These are phyloP conservation scores for Lasiodiplodia hormozganensis DNA, from an alignment of 2,329 filamentous ascomycete species.

Conservation along the genomic window DNA sequence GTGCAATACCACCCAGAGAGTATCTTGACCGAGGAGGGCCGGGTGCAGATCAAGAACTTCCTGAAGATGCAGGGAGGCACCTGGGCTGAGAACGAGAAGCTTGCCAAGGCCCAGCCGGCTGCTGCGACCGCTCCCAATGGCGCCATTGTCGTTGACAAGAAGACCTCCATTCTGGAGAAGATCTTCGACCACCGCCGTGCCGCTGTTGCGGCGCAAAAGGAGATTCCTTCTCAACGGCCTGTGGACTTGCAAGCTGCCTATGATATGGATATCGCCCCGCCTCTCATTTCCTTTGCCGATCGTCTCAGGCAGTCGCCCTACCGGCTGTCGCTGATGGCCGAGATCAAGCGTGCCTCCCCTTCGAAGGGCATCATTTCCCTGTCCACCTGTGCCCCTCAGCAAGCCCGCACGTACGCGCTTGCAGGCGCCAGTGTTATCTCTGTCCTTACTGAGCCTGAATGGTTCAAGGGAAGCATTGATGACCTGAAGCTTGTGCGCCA, in stretches of 20 bases:
- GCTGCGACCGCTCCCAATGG: conserved; percentile 34
- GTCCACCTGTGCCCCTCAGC: conserved; percentile 83
- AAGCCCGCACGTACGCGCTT: conserved; percentile 89
- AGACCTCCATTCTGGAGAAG: conserved; percentile 84
- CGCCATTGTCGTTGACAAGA: conserved; percentile 58
- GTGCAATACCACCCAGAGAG: conserved; percentile 99
- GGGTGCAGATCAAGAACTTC: conserved; percentile 92
- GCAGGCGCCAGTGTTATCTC: conserved; percentile 97
- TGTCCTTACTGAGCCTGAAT: conserved; percentile 96
- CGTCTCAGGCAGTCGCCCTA: conserved; percentile 83
- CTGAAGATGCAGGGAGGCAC: conserved; percentile 86
- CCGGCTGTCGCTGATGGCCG: conserved; percentile 91
- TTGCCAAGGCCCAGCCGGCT: conserved; percentile 51
- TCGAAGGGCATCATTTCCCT: conserved; percentile 95
- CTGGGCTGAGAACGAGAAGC: conserved; percentile 79
- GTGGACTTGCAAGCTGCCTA: conserved; percentile 87
- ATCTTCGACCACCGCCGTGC: conserved; percentile 85
- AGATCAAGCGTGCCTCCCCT: conserved; percentile 95
- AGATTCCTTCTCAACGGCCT: conserved; percentile 82
- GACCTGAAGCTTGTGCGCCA: conserved; percentile 87
- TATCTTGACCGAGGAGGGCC: conserved; percentile 88
- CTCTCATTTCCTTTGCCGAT: conserved; percentile 79
- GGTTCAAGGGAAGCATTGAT: conserved; percentile 98
- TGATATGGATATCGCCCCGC: conserved; percentile 81
- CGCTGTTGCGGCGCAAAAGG: conserved; percentile 79